Base-by-base conservation (phyloP, 2,329 filamentous ascomycete genomes). In the Aspergillus flavus region DNA sequence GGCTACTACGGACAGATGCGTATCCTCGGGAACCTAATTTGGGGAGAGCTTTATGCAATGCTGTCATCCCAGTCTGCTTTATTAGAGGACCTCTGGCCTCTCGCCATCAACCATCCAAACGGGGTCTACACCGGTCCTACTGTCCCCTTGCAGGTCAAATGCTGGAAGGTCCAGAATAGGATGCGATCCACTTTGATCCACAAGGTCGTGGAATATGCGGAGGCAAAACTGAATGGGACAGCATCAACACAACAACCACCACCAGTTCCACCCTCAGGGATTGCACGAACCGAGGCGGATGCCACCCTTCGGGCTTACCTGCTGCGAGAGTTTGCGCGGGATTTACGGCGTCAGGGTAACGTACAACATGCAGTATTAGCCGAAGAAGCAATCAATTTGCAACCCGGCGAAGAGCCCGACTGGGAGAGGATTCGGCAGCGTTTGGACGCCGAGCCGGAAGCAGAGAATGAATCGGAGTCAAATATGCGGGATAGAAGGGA, bases 21-120 rank as follows among this genome's bases (percentile, higher is more conserved):
- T 10, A 69, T 76, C 26, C 64, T 72, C 14, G 72, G 71, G 21
- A 73, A 66, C 28, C 61, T 76, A 5, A 55, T 76, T 12, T 76
- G 74, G 72, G 66, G 69, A 16, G 73, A 76, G 46, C 52, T 76
- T 1, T 73, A 67, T 43, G 68, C 72, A 1, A 50, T 68, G 53
- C 45, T 69, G 0, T 26, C 56, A 10, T 57, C 68, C 14, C 64
- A 72, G 46, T 57, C 64, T 2, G 59, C 61, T 11, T 12, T 32
- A 6, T 48, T 73, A 4, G 62, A 66, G 54, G 67, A 72, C 21
- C 28, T 73, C 43, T 76, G 72, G 72, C 72, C 71, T 10, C 59
- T 75, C 11, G 73, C 73, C 30, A 69, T 70, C 43, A 61, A 70
- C 10, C 72, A 75, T 41, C 73, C 72, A 11, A 64, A 70, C n/a